These are phyloP conservation scores for Eucalyptus erythrocorys DNA, from an alignment of 345 rosid genomes.

Conservation along the genomic window DNA sequence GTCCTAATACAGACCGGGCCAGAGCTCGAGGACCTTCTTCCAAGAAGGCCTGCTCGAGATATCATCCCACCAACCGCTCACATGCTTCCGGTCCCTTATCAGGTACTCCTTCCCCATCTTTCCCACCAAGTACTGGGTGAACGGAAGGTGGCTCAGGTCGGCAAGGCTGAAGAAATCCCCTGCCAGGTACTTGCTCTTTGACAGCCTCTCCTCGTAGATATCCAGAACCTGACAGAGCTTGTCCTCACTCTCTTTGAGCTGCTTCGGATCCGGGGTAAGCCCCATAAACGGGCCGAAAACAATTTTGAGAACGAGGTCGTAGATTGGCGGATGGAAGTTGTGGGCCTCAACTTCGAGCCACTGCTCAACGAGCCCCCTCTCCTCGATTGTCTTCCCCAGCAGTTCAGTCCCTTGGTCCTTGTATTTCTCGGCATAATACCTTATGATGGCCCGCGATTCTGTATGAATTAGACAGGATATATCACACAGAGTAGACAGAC, in stretches of 20 bases:
- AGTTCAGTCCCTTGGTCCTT: constrained; percentile 28
- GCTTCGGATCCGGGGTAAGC: constrained; percentile 25
- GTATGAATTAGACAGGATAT: not conserved
- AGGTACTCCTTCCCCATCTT: constrained; percentile 30
- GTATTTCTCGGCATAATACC: constrained; percentile 66
- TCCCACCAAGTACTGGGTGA: constrained; percentile 48
- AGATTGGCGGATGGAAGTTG: constrained; percentile 33
- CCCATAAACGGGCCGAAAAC: constrained; percentile 32
- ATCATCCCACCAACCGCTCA: constrained; percentile 57
- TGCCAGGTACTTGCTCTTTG: constrained; percentile 50
- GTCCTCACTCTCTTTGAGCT: constrained; percentile 51
- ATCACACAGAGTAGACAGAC: not conserved
- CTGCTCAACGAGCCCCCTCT: constrained; percentile 52
- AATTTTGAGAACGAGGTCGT: constrained; percentile 20
- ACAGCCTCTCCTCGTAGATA: constrained; percentile 50
- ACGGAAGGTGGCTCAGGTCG: constrained; percentile 54
- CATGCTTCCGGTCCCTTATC: constrained; percentile 48
- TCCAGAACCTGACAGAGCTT: constrained; percentile 44
- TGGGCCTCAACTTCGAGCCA: constrained; percentile 66
- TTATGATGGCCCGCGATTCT: constrained; percentile 68
- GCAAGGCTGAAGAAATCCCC: constrained; percentile 67
- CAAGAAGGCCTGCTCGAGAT: constrained; percentile 58
- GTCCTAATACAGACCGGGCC: not conserved
- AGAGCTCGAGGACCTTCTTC: constrained; percentile 33
- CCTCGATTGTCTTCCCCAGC: constrained; percentile 26